These are phyloP conservation scores for Polyporus arcularius DNA, from an alignment of 768 basidiomycete genomes.

Conservation along the genomic window DNA sequence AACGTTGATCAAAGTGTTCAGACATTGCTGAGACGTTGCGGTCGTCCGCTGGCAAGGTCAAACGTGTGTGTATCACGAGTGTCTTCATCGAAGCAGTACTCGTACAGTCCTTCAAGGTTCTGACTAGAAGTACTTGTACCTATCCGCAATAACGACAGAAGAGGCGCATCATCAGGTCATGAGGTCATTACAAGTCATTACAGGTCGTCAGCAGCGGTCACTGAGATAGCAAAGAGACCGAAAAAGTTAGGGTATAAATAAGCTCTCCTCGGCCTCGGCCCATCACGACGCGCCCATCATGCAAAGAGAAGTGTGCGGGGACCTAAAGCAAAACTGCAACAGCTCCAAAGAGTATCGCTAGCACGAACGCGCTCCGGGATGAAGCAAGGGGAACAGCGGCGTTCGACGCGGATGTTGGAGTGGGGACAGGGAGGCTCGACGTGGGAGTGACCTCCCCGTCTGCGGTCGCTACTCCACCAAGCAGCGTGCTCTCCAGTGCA, in stretches of 20 bases:
- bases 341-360: neutral
- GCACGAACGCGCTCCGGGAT: neutral
- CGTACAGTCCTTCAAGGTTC: too few relatives aligned
- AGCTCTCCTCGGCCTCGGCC: neutral
- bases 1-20: too few relatives aligned
- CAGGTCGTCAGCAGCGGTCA: slow-evolving; percentile 17
- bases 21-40: too few relatives aligned
- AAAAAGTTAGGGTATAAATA: slow-evolving; percentile 21
- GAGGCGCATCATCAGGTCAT: slow-evolving; percentile 1
- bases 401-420: slow-evolving; percentile 25
- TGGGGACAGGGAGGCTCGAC: slow-evolving; percentile 21
- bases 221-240: neutral
- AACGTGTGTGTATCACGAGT: too few relatives aligned
- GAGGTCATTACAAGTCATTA: slow-evolving; percentile 4
- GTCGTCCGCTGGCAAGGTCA: too few relatives aligned
- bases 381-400: slow-evolving; percentile 2
- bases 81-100: neutral
- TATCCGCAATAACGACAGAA: neutral
- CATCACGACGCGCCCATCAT: neutral
- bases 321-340: slow-evolving; percentile 1
- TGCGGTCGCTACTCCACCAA: slow-evolving; percentile 51
- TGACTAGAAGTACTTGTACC: too few relatives aligned
- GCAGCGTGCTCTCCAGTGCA: slow-evolving; percentile 48
- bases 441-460: slow-evolving; percentile 43
- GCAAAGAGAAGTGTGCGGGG: neutral